Base-by-base conservation (phyloP, 1,139 yeast genomes). In the Scheffersomyces titani region DNA sequence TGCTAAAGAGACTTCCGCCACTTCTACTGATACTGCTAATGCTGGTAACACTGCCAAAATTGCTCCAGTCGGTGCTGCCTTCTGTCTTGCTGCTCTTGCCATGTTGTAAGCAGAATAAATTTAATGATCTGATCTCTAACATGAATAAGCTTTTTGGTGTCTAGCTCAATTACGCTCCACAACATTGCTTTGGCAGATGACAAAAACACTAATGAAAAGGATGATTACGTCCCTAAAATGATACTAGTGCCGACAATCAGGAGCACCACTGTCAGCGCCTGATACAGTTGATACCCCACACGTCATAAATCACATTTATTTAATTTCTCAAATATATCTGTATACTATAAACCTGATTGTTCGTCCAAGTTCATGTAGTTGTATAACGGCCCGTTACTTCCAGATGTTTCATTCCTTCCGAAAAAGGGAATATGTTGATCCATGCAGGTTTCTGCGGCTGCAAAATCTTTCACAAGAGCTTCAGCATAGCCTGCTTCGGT, bases 61-160 rank as follows among this genome's bases (percentile, higher is more conserved):
- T 44, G 74, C 72, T 20, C 77, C 80, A 20, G 69, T 69, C 11
- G 80, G 81, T 51, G 78, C 76, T 47, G 59, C 71, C 5, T 54
- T 77, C 24, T 80, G 79, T 22, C 77, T 75, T 16, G 61, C 69
- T 57, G 80, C 76, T 47, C 63, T 77, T 54, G 76, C 76, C 30
- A 69, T 78, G 58, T 64, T 77, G 61, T 77, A 30, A 30, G 40
- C 40, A 30, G 40, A n/a, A 11, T 30, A 11, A 30, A 5, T 30
- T 6, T 30, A 30, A 30, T 11, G 24, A 30, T 13, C 16, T 30
- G 4, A 30, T n/a, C n/a, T n/a, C n/a, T n/a, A n/a, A n/a, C n/a
- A n/a, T n/a, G n/a, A n/a, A n/a, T n/a, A n/a, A n/a, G n/a, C n/a
- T n/a, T n/a, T n/a, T n/a, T n/a, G n/a, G n/a, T n/a, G n/a, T n/a